A percentile compares a stretch with the other conserved stretches of the same genome.
Conservation (phyloP, 768 basidiomycete genomes). For the Macrocybe gigantea region DNA sequence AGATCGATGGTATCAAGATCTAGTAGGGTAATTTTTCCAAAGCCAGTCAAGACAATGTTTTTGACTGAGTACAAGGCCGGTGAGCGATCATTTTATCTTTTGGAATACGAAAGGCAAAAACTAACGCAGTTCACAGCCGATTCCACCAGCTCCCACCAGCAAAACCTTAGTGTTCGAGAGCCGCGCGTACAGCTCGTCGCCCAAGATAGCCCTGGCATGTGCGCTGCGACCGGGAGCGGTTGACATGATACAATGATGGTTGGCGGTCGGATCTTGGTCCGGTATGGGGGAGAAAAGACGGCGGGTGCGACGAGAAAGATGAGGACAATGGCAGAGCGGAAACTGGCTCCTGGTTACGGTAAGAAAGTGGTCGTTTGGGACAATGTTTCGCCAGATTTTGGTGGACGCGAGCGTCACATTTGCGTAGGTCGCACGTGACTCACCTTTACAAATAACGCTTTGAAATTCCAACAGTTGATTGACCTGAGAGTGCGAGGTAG, state of each 20-base stretch:
- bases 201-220: slow-evolving; percentile 77
- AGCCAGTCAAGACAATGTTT: slow-evolving; percentile 90
- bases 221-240: slow-evolving; percentile 42
- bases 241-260: slow-evolving; percentile 26
- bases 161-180: slow-evolving; percentile 67
- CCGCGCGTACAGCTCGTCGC: slow-evolving; percentile 57
- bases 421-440: too few relatives aligned
- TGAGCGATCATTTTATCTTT: background rate
- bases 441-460: too few relatives aligned
- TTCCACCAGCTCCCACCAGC: slow-evolving; percentile 93
- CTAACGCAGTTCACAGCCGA: slow-evolving; percentile 92
- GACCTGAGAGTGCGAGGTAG: too few relatives aligned
- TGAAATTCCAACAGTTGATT: too few relatives aligned
- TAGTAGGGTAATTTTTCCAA: slow-evolving; percentile 86
- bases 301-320: too few relatives aligned
- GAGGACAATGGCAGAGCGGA: too few relatives aligned
- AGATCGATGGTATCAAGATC: slow-evolving; percentile 99
- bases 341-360: too few relatives aligned
- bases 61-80: slow-evolving; percentile 60
- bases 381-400: too few relatives aligned
- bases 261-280: too few relatives aligned
- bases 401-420: too few relatives aligned
- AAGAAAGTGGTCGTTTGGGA: too few relatives aligned
- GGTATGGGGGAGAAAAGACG: too few relatives aligned
- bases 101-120: slow-evolving; percentile 8